Base-by-base conservation (phyloP, 768 basidiomycete species). In the Austroboletus eburneus region DNA sequence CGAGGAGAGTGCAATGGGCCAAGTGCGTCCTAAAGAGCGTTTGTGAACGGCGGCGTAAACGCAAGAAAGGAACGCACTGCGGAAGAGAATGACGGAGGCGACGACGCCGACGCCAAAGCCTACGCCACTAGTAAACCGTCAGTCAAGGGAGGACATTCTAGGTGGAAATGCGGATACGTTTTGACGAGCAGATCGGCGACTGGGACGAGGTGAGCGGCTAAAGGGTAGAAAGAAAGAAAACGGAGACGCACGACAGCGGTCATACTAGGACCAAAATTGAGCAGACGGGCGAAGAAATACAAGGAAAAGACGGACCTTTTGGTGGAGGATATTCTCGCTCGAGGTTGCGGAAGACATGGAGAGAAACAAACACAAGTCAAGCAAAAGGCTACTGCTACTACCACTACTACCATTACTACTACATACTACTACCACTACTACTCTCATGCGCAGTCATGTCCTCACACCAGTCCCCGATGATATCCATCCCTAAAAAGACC, bases 401-500 rank as follows among this genome's bases (percentile, higher is more conserved):
- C n/a, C n/a, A n/a, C n/a, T n/a, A n/a, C n/a, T n/a, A n/a, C n/a
- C n/a, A n/a, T n/a, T n/a, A n/a, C n/a, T n/a, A n/a, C n/a, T n/a
- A n/a, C n/a, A n/a, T n/a, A n/a, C n/a, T n/a, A n/a, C n/a, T n/a
- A n/a, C n/a, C n/a, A n/a, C n/a, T n/a, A n/a, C n/a, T n/a, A n/a
- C n/a, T n/a, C n/a, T n/a, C n/a, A n/a, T 34, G 43, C 46, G 33
- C 37, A 49, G 40, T 39, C 54, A 87, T 87, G 84, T 78, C 85
- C 78, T 78, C 85, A 39, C 75, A 81, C 65, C 86, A 91, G 68
- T 84, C 87, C 38, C 92, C 92, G 12, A 86, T 91, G 78, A 85
- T 95, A 52, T 79, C 91, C 12, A 90, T 97, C 32, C 94, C 95
- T 0, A 86, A 78, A 73, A 99, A 99, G 76, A 73, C 79, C n/a